Conservation (phyloP, 2,329 filamentous ascomycete genomes). For the Botrytis hyacinthi region DNA sequence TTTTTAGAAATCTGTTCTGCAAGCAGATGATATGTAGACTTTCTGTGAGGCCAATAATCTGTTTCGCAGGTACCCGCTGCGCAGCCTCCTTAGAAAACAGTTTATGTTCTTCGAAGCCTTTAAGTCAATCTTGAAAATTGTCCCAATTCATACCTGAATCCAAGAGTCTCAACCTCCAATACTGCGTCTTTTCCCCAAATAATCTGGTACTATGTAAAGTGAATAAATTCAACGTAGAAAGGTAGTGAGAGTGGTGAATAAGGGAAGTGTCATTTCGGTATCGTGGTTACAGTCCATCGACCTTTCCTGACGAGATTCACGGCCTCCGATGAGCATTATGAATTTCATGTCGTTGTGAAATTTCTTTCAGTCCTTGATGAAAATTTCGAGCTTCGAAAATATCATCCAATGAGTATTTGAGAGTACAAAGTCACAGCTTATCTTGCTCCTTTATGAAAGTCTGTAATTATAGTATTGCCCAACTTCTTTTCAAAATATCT, state of each 20-base stretch:
- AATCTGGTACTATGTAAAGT: neutral
- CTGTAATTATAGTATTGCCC: accelerated
- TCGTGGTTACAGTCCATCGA: neutral
- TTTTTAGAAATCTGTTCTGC: too few species aligned
- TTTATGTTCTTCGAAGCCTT: neutral
- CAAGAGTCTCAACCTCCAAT: neutral
- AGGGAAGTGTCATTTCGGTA: neutral
- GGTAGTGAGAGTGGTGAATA: neutral
- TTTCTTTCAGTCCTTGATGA: neutral
- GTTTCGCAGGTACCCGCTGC: too few species aligned
- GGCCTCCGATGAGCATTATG: neutral
- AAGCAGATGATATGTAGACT: too few species aligned
- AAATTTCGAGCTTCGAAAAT: neutral
- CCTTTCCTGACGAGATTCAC: neutral
- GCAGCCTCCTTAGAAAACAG: neutral
- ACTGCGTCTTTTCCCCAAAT: neutral
- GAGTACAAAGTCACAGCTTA: neutral
- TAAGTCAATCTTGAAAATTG: neutral
- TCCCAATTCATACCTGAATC: accelerated
- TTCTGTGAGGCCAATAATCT: too few species aligned
- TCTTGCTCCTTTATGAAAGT: neutral
- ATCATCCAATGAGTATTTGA: accelerated
- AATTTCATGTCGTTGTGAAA: neutral
- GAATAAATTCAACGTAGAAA: neutral
- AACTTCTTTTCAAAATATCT: neutral